Evolutionary conservation across 306 rosid genomes (phyloP), one percentile per base, ranked within the genome.

Genomic region (Leucaena leucocephala): DNA sequence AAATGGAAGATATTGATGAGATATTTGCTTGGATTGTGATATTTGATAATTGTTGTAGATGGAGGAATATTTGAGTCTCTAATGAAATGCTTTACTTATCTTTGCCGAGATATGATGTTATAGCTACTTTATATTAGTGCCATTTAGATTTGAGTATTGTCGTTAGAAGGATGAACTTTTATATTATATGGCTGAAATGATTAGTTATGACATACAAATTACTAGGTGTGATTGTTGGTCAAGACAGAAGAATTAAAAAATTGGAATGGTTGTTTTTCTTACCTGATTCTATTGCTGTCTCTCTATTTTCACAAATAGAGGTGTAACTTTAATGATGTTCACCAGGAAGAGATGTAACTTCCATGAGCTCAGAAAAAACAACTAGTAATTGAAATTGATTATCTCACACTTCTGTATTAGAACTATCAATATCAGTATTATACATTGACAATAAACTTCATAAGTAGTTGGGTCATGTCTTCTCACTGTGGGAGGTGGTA

Each of bases 151-250:
- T 21, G 42, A 63, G 22, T 35, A 14, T 63, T 27, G 66, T 61
- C 17, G 27, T 27, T 63, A 33, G 27, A 70, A 61, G 59, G 57
- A 58, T 74, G 57, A 43, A 76, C 71, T 19, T 35, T 57, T 50
- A 49, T 54, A 8, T 64, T 48, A 59, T 43, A 12, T 33, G 22
- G 66, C 1, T 22, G 19, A 46, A 35, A 16, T 6, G 6, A 65
- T 5, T 65, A 38, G 14, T 38, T 65, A 15, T 64, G 69, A 17
- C 21, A 7, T 36, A 1, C 10, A 15, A 15, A 63, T 14, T 63
- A 5, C 67, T 14, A 35, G 68, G 4, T 63, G 68, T 6, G 42
- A 16, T 22, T 50, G 7, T 40, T 46, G 57, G 22, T 69, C 65
- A 62, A 59, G 16, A 17, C 49, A 36, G 49, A 82, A 64, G 14